These are phyloP conservation scores for Geotrichum reessii DNA, from an alignment of 1,139 yeast species.

Conservation along the genomic window DNA sequence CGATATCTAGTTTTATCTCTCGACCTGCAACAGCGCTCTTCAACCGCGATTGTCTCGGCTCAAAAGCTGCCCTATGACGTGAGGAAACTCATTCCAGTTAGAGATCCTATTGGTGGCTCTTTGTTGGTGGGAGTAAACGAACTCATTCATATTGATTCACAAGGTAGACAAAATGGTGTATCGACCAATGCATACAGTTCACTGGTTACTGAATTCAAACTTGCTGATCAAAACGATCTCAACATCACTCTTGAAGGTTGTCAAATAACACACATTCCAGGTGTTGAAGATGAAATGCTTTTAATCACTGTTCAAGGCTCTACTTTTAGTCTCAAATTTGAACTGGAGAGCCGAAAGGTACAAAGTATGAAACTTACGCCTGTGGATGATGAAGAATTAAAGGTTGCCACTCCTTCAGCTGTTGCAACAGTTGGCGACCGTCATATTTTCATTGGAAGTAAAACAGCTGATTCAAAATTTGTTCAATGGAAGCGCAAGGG, in stretches of 20 bases:
- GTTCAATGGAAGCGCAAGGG: slow-evolving; percentile 35
- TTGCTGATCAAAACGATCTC: slow-evolving; percentile 49
- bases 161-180: slow-evolving; percentile 66
- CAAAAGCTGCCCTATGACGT: slow-evolving; percentile 71
- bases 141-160: slow-evolving; percentile 71
- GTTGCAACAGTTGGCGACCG: slow-evolving; percentile 21
- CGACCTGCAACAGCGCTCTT: slow-evolving; percentile 55
- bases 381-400: slow-evolving; percentile 20
- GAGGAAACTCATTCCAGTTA: slow-evolving; percentile 57
- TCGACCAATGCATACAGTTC: slow-evolving; percentile 55
- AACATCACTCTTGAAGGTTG: slow-evolving; percentile 57
- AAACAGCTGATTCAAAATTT: slow-evolving; percentile 42
- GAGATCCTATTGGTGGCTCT: slow-evolving; percentile 65
- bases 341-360: slow-evolving; percentile 43
- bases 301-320: slow-evolving; percentile 50
- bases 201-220: slow-evolving; percentile 46
- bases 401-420: slow-evolving; percentile 26
- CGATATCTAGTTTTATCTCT: slow-evolving; percentile 56
- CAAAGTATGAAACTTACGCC: slow-evolving; percentile 33
- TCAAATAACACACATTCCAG: slow-evolving; percentile 41
- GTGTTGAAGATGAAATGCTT: slow-evolving; percentile 46
- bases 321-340: slow-evolving; percentile 49
- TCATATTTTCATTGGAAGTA: slow-evolving; percentile 42
- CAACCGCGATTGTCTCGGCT: slow-evolving; percentile 62
- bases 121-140: slow-evolving; percentile 73